Conservation (phyloP, 192 early-diverging fungal species). For the Linnemannia zychae region DNA sequence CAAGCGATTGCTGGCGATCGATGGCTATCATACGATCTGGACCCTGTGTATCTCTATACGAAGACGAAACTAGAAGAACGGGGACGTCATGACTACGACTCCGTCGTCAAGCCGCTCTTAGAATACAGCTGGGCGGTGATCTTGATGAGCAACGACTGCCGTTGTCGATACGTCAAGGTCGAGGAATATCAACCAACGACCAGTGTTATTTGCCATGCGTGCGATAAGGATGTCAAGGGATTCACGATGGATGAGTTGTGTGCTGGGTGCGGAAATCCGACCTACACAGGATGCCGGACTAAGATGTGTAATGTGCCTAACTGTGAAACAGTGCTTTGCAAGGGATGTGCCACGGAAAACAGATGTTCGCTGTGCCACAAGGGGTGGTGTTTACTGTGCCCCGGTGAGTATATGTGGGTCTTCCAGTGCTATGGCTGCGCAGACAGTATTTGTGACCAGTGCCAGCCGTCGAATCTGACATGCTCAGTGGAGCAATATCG, state of each 20-base stretch:
- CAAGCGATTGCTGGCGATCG: conserved; percentile 16
- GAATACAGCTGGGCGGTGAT: conserved; percentile 19
- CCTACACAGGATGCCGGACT: conserved; percentile 4
- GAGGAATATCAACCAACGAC: not conserved
- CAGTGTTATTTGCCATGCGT: conserved; percentile 1
- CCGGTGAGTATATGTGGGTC: not conserved
- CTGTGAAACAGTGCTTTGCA: not conserved
- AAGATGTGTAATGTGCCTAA: conserved; percentile 12
- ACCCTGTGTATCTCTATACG: conserved; percentile 14
- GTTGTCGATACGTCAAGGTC: conserved; percentile 12
- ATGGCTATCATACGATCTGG: conserved; percentile 16
- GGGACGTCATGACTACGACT: not conserved
- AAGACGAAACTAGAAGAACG: not conserved
- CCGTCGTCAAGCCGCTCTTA: not conserved
- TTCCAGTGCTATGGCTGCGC: conserved; percentile 18
- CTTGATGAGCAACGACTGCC: conserved; percentile 11
- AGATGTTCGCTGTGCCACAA: conserved; percentile 11
- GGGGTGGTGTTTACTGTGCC: not conserved
- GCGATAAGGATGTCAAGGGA: conserved; percentile 10
- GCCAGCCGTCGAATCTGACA: conserved; percentile 6
- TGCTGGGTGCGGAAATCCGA: not conserved
- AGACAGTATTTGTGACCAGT: conserved; percentile 11
- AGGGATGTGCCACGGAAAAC: conserved; percentile 1
- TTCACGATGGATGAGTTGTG: conserved; percentile 7
- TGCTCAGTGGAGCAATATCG: conserved; percentile 12